These are phyloP conservation scores for Epichloe elymi DNA, from an alignment of 2,329 filamentous ascomycete genomes.

Conservation along the genomic window DNA sequence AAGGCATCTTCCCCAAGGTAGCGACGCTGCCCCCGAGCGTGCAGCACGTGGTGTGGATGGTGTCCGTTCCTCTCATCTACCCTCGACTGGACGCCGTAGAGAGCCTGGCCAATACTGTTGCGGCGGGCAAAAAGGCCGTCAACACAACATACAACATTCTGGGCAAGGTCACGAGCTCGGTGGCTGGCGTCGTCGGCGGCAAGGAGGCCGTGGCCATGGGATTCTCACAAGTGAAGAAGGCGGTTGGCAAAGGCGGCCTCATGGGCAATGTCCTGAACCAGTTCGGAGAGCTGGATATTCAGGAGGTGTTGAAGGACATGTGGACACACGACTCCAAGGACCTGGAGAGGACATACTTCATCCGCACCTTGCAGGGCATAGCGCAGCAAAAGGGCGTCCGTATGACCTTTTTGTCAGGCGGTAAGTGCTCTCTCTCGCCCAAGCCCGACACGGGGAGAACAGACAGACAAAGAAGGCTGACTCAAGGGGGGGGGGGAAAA, in stretches of 20 bases:
- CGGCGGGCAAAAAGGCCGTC: conserved; percentile 95
- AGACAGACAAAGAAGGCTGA: not conserved
- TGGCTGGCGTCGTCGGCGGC: conserved; percentile 88
- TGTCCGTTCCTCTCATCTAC: conserved; percentile 83
- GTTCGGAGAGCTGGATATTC: conserved; percentile 88
- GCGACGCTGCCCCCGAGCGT: conserved; percentile 82
- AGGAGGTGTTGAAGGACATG: conserved; percentile 88
- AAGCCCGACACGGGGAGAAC: not conserved
- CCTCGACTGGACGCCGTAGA: conserved; percentile 85
- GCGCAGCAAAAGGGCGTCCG: conserved; percentile 87
- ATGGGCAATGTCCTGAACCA: conserved; percentile 95
- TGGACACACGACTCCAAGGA: conserved; percentile 99
- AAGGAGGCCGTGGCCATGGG: conserved; percentile 87
- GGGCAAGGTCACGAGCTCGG: conserved; percentile 87
- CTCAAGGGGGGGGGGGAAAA: not conserved
- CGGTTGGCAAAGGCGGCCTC: conserved; percentile 84
- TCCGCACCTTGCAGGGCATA: conserved; percentile 90
- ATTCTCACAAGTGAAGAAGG: conserved; percentile 91
- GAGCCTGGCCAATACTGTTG: conserved; percentile 78
- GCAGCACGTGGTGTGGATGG: conserved; percentile 94
- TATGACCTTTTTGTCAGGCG: conserved; percentile 97
- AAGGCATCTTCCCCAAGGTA: conserved; percentile 92
- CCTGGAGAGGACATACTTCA: conserved; percentile 88
- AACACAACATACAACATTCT: conserved; percentile 94
- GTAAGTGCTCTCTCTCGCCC: conserved; percentile 26